A percentile compares a stretch with the other conserved stretches of the same genome.
Evolutionary conservation across 2,329 filamentous ascomycete genomes (phyloP).

Genomic region (Aureobasidium leucospermi): DNA sequence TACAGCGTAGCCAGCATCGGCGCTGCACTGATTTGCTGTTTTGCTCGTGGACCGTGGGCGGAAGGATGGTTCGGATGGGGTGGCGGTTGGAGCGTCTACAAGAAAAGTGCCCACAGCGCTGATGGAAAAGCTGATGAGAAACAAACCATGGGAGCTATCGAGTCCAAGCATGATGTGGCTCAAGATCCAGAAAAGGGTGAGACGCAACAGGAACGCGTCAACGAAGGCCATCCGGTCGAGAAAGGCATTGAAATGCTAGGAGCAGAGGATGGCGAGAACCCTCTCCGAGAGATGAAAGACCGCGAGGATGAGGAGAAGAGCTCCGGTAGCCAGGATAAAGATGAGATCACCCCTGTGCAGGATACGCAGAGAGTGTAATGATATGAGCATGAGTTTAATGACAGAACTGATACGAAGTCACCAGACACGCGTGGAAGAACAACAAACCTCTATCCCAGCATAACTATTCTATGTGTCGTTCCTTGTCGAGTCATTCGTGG

Average conservation of each 20-base stretch:
- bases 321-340: not conserved
- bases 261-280: constrained; percentile 19
- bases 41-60: constrained; percentile 48
- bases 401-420: no score
- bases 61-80: constrained; percentile 54
- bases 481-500: no score
- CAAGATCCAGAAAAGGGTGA: not conserved
- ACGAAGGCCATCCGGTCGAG: constrained; percentile 20
- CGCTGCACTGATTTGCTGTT: constrained; percentile 40
- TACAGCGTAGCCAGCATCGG: constrained; percentile 49
- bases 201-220: constrained; percentile 19
- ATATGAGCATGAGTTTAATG: not conserved
- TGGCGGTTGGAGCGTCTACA: constrained; percentile 47
- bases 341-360: not conserved
- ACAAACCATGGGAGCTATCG: not conserved
- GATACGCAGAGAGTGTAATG: not conserved
- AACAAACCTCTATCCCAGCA: no score
- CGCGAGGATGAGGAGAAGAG: constrained; percentile 2
- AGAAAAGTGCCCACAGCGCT: constrained; percentile 33
- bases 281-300: constrained; percentile 7
- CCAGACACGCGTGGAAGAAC: no score
- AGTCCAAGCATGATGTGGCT: not conserved
- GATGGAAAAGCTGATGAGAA: constrained; percentile 30
- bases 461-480: no score
- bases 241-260: constrained; percentile 24